Base-by-base conservation (phyloP, 2,329 filamentous ascomycete species). In the Fusarium sp. region DNA sequence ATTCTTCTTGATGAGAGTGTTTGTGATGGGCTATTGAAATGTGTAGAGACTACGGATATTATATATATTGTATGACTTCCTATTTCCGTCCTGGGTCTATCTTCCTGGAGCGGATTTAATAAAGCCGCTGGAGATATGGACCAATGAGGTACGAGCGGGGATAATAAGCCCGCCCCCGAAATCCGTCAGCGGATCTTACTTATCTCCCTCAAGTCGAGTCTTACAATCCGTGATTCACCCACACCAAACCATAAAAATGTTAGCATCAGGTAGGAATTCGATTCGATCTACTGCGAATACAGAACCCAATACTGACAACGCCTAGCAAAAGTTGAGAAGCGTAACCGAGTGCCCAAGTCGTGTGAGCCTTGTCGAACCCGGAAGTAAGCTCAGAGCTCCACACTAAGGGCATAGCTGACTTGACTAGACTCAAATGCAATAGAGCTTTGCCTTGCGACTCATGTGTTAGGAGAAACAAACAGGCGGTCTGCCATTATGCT, bases 301-400 rank as follows among this genome's bases (percentile, higher is more conserved):
- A 3, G 4, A 5, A 17, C 1, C 2, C n/a, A 6, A 11, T 33
- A 28, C 24, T 56, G 9, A 61, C 20, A 3, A 6, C 7, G 0
- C 8, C 15, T 37, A 44, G 66, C 40, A 11, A 75, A 67, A 24
- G 48, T 74, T 4, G 77, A 79, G 48, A 79, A 79, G 55, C 68
- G 77, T 6, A 78, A 77, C 19, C 64, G 77, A 8, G 75, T 74
- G 9, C 77, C 78, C 5, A 72, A 75, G 15, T 79, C 77, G 2
- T 79, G 78, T 35, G 76, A 79, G 58, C 75, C 72, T 4, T 79
- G 77, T 47, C 74, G 77, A 14, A 58, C 65, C 6, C 74, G 76
- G 48, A 79, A 78, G 76, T 78, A 48, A 41, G 72, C 63, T 4
- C 20, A n/a, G 20, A 19, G 8, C 26, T 26, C 26, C 26, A 5